Percentiles rank a stretch among this genome's conserved stretches.
These are phyloP conservation scores for Camellia japonica DNA, from an alignment of 148 eudicot genomes.

Conservation along the genomic window DNA sequence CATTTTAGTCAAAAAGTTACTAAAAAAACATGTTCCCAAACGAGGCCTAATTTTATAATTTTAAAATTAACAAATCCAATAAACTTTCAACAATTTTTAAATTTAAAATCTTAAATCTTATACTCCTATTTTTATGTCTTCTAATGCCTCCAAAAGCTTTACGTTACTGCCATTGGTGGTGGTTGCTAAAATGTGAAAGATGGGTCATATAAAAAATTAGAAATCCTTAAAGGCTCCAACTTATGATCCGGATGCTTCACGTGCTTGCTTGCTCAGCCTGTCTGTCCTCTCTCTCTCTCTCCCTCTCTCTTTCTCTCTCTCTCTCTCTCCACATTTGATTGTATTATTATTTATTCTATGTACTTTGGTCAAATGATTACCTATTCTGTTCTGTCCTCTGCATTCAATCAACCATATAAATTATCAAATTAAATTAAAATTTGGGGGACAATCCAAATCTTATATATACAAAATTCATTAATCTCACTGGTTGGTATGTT, in stretches of 20 bases:
- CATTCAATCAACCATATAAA: not conserved
- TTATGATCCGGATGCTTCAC: constrained; percentile 19
- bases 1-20: no score
- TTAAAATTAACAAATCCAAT: no score
- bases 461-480: not conserved
- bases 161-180: no score
- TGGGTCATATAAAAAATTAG: no score
- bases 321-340: not conserved
- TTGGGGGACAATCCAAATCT: not conserved
- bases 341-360: not conserved
- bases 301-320: not conserved
- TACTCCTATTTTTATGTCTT: no score
- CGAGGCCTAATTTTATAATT: no score
- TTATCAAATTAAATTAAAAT: no score
- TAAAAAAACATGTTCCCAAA: no score
- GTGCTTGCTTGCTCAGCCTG: constrained; percentile 13
- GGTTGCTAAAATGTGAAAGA: no score
- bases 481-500: not conserved
- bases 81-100: no score
- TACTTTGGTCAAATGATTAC: not conserved
- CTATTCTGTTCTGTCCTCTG: constrained; percentile 8
- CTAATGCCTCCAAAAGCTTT: no score
- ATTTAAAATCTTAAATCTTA: no score
- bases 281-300: not conserved
- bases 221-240: not conserved